Base-by-base conservation (phyloP, 2,329 filamentous ascomycete species). In the Penicillium sp. region DNA sequence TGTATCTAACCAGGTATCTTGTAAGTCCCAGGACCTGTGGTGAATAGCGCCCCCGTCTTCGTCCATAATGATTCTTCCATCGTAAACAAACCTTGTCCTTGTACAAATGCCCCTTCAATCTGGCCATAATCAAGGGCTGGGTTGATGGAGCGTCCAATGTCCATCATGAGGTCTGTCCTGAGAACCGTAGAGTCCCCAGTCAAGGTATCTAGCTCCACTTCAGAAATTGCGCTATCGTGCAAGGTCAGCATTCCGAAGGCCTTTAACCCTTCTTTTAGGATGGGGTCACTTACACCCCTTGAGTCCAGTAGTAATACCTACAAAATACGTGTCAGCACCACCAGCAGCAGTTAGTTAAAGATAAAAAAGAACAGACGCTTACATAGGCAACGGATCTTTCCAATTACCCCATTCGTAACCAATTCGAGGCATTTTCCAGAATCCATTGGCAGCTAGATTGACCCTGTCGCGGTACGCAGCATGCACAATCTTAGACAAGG, bases 51-150 rank as follows among this genome's bases (percentile, higher is more conserved):
- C 5, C 39, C 39, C 7, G 39, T 28, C 39, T 43, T 43, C 3
- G 39, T 43, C 39, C 39, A 43, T 43, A 43, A 43, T 43, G 39
- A 43, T 43, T 43, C 39, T 43, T 43, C 39, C 39, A 43, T 43
- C 10, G 39, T 43, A 13, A 43, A 43, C 28, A 43, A 9, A 18
- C 39, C 39, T 28, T 43, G 39, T 6, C 39, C 39, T 28, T 43
- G 39, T 14, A 43, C 39, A 28, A 43, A 43, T 11, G 39, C 39
- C 2, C 39, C 39, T 43, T 43, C 39, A 10, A 43, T 43, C 9
- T 43, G 39, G 8, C 39, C 39, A 18, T 43, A 43, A 43, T 43
- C 39, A 43, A 43, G 21, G 21, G 39, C 39, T 2, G 39, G 39
- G 24, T 43, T 43, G 39, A 43, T 43, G 4, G 39, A 43, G 10